Base-by-base conservation (phyloP, 1,139 yeast species). In the Lodderomyces margitis region DNA sequence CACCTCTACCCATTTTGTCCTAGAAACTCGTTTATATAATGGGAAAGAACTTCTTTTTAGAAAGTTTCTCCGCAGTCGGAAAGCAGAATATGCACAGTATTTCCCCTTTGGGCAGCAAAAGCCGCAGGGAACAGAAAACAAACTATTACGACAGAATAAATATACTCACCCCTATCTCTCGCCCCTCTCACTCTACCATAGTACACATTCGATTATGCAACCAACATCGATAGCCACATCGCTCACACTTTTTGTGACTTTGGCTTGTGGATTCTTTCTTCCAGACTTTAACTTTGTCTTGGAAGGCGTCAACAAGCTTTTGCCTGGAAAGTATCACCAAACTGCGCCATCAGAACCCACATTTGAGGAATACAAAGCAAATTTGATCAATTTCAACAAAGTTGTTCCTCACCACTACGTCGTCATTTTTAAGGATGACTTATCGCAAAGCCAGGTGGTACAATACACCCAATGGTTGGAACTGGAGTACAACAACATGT, bases 401-500 rank as follows among this genome's bases (percentile, higher is more conserved):
- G 55, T 75, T 41, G 77, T 87, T 53, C 85, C 89, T 30, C 78
- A 62, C 42, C 63, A 56, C 41, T 70, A 67, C 46, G 62, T 69
- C 34, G 58, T 68, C 37, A 68, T 69, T 19, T 63, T 66, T 44
- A 61, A 68, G 17, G 64, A 64, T 14, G 63, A 54, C 15, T 53
- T 58, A 34, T 43, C 54, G 4, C 50, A 49, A 7, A 46, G 53
- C 3, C 61, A 55, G 34, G 68, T 76, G 30, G 68, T 68, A 23
- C 74, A 78, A 70, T 95, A 87, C 66, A 74, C 75, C 56, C 74
- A 75, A 55, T 74, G 84, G 80, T 78, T 84, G 47, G 65, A 72
- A 44, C 21, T 28, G 2, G 43, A 41, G 25, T 41, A 48, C 30
- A 33, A 28, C 16, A 23, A 38, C 15, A 39, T 48, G 43, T 28